Evolutionary conservation across 225 moss, liverwort and hornwort genomes (phyloP), one percentile per base, ranked within the genome.

Genomic region (Climacium dendroides): DNA sequence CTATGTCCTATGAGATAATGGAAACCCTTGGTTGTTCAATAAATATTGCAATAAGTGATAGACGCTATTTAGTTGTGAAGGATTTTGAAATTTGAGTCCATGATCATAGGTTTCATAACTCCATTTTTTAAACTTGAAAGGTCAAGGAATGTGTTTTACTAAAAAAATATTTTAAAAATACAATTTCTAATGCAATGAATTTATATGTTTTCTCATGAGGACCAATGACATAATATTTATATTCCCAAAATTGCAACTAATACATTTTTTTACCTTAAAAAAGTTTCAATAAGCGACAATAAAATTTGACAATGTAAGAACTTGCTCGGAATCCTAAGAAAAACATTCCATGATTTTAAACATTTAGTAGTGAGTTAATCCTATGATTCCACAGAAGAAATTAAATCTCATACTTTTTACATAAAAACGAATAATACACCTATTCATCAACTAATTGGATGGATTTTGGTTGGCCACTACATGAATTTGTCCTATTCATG

Each of bases 91-190:
- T n/a, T n/a, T 66, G 37, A n/a, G 11, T 22, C 5, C 5, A 69
- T 13, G 2, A 69, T 69, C 8, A 39, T 24, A 39, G 5, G 7
- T 39, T 39, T 39, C 4, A 24, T 39, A 69, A 24, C 8, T 23
- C 18, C 5, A 12, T 24, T 69, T 1, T 65, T 65, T 2, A 22
- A 67, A 7, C 22, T 13, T 23, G 6, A 67, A 37, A 67, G 37
- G 7, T 23, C 11, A 0, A 19, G 0, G 19, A 35, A 19, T 19
- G 12, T 67, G 0, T 7, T 37, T 12, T 67, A 12, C 1, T 1
- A 22, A 37, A 66, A 64, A 11, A n/a, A 66, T n/a, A n/a, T 18
- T 67, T 0, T 12, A 23, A 12, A 23, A 37, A 2, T 37, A 0
- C 37, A 67, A 67, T 23, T 41, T 22, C 24, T 69, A 14, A 41